A percentile compares a stretch with the other conserved stretches of the same genome.
phyloP scores from a whole-genome alignment of 129 eudicot genomes.

The Centella asiatica region DNA sequence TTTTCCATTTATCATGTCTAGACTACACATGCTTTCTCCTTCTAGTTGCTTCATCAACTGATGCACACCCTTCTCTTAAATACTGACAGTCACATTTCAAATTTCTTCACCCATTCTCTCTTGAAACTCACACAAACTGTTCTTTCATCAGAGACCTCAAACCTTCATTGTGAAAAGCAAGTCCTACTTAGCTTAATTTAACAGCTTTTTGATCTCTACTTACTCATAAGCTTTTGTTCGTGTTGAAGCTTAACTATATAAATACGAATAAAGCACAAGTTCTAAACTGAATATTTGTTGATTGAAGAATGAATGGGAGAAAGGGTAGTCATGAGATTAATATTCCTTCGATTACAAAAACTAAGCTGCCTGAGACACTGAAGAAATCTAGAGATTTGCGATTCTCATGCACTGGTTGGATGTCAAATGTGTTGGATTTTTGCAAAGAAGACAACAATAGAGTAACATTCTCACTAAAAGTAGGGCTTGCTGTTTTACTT shows the following conservation, averaged over 20 bases:
- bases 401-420: conserved; percentile 22
- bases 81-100: conserved; percentile 17
- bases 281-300: neutral
- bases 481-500: conserved; percentile 56
- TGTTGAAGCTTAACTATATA: neutral
- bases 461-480: conserved; percentile 51
- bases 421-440: conserved; percentile 40
- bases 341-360: conserved; percentile 27
- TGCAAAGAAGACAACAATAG: conserved; percentile 46
- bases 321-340: conserved; percentile 39
- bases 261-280: neutral
- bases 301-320: conserved; percentile 40
- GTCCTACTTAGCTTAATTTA: neutral
- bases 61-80: conserved; percentile 27
- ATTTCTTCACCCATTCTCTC: conserved; percentile 11
- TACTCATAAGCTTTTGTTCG: neutral
- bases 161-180: neutral
- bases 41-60: conserved; percentile 26
- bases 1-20: conserved; percentile 12
- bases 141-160: neutral
- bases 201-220: neutral
- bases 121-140: neutral
- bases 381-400: conserved; percentile 24
- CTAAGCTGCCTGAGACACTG: conserved; percentile 24
- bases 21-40: conserved; percentile 22